Evolutionary conservation across 768 basidiomycete genomes (phyloP), one percentile per base, ranked within the genome.

Genomic region (Strobilomyces confusus): DNA sequence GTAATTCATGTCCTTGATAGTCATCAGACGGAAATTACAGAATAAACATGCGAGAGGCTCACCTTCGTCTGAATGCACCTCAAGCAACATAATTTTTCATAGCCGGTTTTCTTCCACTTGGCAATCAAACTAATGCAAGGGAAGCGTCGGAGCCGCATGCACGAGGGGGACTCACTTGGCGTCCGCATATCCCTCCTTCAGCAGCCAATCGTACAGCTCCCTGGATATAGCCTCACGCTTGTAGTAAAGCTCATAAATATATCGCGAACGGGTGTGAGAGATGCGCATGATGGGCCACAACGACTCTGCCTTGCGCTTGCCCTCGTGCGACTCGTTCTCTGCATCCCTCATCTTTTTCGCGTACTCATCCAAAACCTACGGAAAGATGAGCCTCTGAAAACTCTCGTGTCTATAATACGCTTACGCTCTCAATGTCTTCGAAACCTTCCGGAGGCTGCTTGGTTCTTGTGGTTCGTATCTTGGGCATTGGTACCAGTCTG

Each of bases 291-390:
- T 97, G 40, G 95, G 93, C 95, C 97, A 95, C 36, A 93, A 71
- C 6, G 89, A 89, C 73, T 94, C 92, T 23, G 87, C 82, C 72
- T 89, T 93, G 69, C 94, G 91, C 71, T 99, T 98, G 58, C 97
- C 97, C 70, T 99, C 97, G 69, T 99, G 97, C 2, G 87, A 86
- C 74, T 99, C 97, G 66, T 95, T 97, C 78, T 99, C 97, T 1
- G 91, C 97, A 72, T 99, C 97, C 50, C 97, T 79, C 97, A 99
- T 99, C 77, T 97, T 98, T 77, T 93, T 92, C 41, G 92, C 90
- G 69, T 98, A 99, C 73, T 98, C 97, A 61, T 98, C 97, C 60
- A 98, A 87, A 62, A 98, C 87, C 89, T 95, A 57, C 23, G 22
- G 20, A 33, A 9, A 22, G 15, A 23, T 68, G n/a, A 64, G 52